phyloP scores from a whole-genome alignment of 441 rosid genomes.

The Gossypium davidsonii region DNA sequence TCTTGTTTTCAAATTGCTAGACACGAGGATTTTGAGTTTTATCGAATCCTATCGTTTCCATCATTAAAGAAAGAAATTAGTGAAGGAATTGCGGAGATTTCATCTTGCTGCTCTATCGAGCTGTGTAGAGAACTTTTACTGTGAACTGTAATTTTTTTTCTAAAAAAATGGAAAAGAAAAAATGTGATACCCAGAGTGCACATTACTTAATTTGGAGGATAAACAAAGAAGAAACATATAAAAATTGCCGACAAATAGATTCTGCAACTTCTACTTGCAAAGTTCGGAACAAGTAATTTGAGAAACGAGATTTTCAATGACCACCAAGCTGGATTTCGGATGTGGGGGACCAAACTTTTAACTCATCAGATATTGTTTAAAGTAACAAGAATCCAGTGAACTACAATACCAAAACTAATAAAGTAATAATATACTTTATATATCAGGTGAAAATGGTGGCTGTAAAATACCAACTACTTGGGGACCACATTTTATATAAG shows the following conservation, averaged over 20 bases:
- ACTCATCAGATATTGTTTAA: neutral
- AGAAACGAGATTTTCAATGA: neutral
- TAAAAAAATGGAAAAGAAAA: neutral
- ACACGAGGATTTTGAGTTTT: no score
- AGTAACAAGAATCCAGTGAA: neutral
- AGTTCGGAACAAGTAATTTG: neutral
- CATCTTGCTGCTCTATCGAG: no score
- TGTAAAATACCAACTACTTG: neutral
- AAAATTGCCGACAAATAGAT: slow-evolving; percentile 7
- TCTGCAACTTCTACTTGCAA: neutral
- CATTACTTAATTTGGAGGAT: no score
- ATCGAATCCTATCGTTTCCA: no score
- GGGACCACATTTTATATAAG: neutral
- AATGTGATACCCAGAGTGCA: no score
- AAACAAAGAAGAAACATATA: neutral
- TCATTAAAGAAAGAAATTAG: no score
- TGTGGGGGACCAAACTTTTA: neutral
- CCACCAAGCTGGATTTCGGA: neutral
- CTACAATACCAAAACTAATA: neutral
- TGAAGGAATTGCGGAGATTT: no score
- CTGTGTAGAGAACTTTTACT: no score
- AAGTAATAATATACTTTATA: neutral
- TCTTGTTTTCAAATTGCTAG: no score
- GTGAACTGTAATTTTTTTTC: no score
- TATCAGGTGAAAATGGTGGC: neutral